phyloP scores from a whole-genome alignment of 2,329 filamentous ascomycete genomes.

The Aspergillus chevalieri region DNA sequence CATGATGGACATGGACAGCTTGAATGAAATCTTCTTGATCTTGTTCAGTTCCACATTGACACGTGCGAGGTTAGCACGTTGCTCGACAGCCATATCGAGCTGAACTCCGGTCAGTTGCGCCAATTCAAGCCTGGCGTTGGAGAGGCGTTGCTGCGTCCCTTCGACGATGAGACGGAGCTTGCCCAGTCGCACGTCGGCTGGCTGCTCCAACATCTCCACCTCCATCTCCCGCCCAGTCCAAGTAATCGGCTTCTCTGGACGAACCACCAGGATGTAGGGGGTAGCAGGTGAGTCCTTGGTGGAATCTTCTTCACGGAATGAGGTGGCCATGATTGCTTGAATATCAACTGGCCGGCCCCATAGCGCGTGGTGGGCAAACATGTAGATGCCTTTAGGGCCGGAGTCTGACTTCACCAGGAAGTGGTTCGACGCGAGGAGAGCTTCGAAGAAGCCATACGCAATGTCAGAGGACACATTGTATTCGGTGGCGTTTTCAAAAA shows the following conservation, averaged over 20 bases:
- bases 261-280: slow-evolving; percentile 78
- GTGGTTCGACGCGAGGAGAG: slow-evolving; percentile 74
- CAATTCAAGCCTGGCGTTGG: slow-evolving; percentile 72
- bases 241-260: slow-evolving; percentile 68
- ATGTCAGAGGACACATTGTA: slow-evolving; percentile 72
- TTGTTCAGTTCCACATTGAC: slow-evolving; percentile 88
- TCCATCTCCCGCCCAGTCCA: slow-evolving; percentile 77
- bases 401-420: slow-evolving; percentile 71
- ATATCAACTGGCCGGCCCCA: slow-evolving; percentile 73
- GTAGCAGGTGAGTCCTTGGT: slow-evolving; percentile 65
- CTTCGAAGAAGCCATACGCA: slow-evolving; percentile 71
- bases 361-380: slow-evolving; percentile 78
- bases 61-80: slow-evolving; percentile 85
- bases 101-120: slow-evolving; percentile 73
- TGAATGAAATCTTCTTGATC: slow-evolving; percentile 92
- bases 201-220: slow-evolving; percentile 67
- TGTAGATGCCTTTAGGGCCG: slow-evolving; percentile 69
- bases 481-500: slow-evolving; percentile 95
- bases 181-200: slow-evolving; percentile 77
- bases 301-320: slow-evolving; percentile 62
- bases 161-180: slow-evolving; percentile 84
- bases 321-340: slow-evolving; percentile 75
- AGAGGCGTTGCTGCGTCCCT: slow-evolving; percentile 71
- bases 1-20: slow-evolving; percentile 96
- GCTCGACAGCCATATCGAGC: slow-evolving; percentile 82